These are phyloP conservation scores for Globisporangium spinosum DNA, from an alignment of 352 stramenopile genomes.

Conservation along the genomic window DNA sequence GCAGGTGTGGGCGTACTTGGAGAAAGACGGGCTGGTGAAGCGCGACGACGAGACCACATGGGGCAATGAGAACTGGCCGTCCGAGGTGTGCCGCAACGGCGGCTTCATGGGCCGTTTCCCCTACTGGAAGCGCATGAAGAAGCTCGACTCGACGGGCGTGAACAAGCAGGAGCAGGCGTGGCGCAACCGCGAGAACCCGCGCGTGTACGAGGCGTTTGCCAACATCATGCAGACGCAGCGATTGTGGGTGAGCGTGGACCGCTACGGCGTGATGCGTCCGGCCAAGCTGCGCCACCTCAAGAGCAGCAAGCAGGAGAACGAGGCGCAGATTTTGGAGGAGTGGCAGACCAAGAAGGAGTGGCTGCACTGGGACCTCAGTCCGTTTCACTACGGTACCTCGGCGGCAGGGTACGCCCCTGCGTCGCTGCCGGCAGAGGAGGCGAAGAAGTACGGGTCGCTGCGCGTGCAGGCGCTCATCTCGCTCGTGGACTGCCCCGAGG, in stretches of 20 bases:
- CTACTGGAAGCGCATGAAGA: slow-evolving; percentile 58
- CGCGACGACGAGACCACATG: slow-evolving; percentile 36
- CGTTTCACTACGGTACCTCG: slow-evolving; percentile 46
- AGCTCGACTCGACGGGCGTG: slow-evolving; percentile 37
- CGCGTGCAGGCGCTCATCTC: slow-evolving; percentile 42
- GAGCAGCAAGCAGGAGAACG: slow-evolving; percentile 21
- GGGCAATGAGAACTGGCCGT: slow-evolving; percentile 46
- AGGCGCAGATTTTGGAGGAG: slow-evolving; percentile 26
- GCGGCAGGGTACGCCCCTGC: slow-evolving; percentile 36
- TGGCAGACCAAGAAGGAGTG: slow-evolving; percentile 53
- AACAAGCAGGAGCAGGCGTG: slow-evolving; percentile 42
- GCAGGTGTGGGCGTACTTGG: slow-evolving; percentile 39
- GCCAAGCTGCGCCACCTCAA: slow-evolving; percentile 27
- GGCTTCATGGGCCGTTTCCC: slow-evolving; percentile 47
- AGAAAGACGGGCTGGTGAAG: slow-evolving; percentile 39
- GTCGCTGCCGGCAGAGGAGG: slow-evolving; percentile 15
- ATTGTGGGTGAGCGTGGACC: slow-evolving; percentile 49
- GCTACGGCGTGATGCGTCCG: slow-evolving; percentile 45
- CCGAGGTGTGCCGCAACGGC: slow-evolving; percentile 41
- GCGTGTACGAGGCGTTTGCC: slow-evolving; percentile 32
- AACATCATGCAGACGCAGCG: slow-evolving; percentile 30
- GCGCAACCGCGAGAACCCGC: slow-evolving; percentile 41
- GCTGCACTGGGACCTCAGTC: slow-evolving; percentile 50
- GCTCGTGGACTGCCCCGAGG: slow-evolving; percentile 37
- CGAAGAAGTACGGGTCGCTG: slow-evolving; percentile 35